Conservation (phyloP, 768 basidiomycete genomes). For the Cubamyces lactineus region DNA sequence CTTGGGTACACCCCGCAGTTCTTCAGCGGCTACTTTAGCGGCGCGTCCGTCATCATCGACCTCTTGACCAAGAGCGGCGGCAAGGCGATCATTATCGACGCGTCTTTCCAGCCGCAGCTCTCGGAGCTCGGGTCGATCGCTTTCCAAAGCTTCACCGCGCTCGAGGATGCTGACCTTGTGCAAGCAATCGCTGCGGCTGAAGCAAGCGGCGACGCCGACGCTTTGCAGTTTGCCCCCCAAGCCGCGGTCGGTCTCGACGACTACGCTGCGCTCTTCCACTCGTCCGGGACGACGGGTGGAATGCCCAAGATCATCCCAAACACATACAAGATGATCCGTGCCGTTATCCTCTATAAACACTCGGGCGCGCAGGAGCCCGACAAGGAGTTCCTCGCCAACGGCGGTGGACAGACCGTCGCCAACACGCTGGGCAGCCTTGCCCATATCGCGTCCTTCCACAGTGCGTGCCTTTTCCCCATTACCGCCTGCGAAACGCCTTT, state of each 20-base stretch:
- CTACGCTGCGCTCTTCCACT: constrained; percentile 22
- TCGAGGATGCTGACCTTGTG: neutral
- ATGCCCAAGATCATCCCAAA: constrained; percentile 28
- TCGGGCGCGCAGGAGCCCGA: neutral
- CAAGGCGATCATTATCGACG: constrained; percentile 18
- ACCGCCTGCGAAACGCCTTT: neutral
- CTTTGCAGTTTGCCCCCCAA: neutral
- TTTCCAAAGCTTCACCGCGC: neutral
- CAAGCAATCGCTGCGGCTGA: neutral
- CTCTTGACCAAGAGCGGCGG: constrained; percentile 22
- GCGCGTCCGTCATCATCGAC: constrained; percentile 3
- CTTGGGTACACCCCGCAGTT: constrained; percentile 27
- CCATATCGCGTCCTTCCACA: constrained; percentile 22
- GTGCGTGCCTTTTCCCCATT: neutral
- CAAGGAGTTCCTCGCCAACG: neutral
- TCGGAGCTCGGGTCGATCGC: neutral
- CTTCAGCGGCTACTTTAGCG: constrained; percentile 25
- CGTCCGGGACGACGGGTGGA: constrained; percentile 25
- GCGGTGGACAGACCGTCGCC: constrained; percentile 9
- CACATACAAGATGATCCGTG: constrained; percentile 20
- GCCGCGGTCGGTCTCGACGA: constrained; percentile 13
- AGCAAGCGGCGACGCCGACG: neutral
- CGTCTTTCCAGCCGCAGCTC: neutral
- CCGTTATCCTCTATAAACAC: constrained; percentile 10
- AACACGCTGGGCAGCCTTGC: constrained; percentile 27